Conservation (phyloP, 345 rosid species). For the sweet orange (Citrus sinensis) region DVS_A1.0 CM039169.1:12433001-12433500, state of each 20-base stretch:
- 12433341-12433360: background rate
- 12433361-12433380: background rate
- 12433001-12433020: constrained; percentile 71
- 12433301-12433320: background rate
- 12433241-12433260: background rate
- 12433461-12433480: background rate
- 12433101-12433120: constrained; percentile 83
- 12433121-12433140: constrained; percentile 36
- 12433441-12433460: background rate
- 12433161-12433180: background rate
- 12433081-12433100: constrained; percentile 63
- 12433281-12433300: background rate
- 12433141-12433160: background rate
- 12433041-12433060: constrained; percentile 69
- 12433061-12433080: constrained; percentile 91
- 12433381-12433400: background rate
- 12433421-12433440: background rate
- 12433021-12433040: constrained; percentile 46
- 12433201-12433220: background rate
- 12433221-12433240: background rate
- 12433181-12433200: too few relatives aligned
- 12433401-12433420: background rate
- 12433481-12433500: background rate
- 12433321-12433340: background rate
- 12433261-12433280: background rate